These are phyloP conservation scores for Dimargaris verticillata DNA, from an alignment of 192 early-diverging fungal species.

Conservation along the genomic window DNA sequence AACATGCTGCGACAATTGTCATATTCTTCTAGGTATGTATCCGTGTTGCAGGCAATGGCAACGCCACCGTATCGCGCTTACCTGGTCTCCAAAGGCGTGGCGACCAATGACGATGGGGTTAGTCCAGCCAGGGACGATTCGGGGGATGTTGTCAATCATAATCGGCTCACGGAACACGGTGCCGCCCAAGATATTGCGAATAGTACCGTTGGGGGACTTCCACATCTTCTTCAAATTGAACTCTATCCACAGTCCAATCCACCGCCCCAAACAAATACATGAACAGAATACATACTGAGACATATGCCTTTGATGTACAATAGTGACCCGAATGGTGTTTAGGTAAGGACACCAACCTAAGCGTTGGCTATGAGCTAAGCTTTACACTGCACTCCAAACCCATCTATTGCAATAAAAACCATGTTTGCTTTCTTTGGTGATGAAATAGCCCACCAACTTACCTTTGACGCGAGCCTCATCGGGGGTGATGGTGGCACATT, in stretches of 20 bases:
- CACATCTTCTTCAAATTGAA: constrained; percentile 96
- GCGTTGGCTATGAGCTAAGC: too few relatives aligned
- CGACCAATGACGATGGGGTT: constrained; percentile 91
- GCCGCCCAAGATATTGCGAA: constrained; percentile 90
- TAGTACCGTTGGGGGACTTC: constrained; percentile 95
- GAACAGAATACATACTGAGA: too few relatives aligned
- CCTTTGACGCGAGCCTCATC: constrained; percentile 81
- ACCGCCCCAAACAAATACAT: too few relatives aligned
- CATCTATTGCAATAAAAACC: too few relatives aligned
- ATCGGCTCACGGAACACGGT: constrained; percentile 99
- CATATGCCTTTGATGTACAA: too few relatives aligned
- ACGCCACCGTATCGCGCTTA: constrained; percentile 11
- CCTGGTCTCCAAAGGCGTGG: constrained; percentile 94
- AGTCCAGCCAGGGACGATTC: constrained; percentile 86
- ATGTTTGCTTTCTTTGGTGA: too few relatives aligned
- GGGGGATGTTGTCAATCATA: constrained; percentile 76
- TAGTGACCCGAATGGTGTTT: too few relatives aligned
- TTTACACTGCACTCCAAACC: too few relatives aligned
- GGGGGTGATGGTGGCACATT: constrained; percentile 98
- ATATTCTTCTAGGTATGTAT: too few relatives aligned
- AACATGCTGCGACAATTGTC: too few relatives aligned
- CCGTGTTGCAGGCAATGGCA: too few relatives aligned
- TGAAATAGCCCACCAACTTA: constrained; percentile 3
- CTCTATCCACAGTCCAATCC: constrained; percentile 24
- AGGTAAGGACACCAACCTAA: too few relatives aligned